Base-by-base conservation (phyloP, 371 early-diverging fungal genomes). In the Coemansia sp. region DNA sequence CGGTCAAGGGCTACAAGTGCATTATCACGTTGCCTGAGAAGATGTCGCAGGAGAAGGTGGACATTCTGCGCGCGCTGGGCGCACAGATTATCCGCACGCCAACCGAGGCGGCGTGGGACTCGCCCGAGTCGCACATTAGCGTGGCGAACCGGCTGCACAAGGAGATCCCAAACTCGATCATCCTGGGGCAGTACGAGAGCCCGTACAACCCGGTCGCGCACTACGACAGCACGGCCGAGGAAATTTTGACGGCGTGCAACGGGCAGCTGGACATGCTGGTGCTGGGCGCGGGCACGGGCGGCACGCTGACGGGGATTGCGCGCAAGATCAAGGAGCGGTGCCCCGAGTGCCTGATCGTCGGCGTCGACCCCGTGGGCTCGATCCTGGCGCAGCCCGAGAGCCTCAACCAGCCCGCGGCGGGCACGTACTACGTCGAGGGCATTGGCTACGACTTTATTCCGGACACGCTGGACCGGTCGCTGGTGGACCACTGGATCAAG, bases 381-480 rank as follows among this genome's bases (percentile, higher is more conserved):
- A 92, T 96, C 70, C 85, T 98, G 45, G 98, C 98, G 20, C 83
- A 83, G 55, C 95, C 95, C 43, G 92, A 92, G 41, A 71, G 83
- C 14, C 84, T 95, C 57, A 94, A 95, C 83, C 53, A 65, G 47
- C 57, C 57, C 5, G 67, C 77, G 7, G 76, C 73, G 5, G 80
- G 68, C 16, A 79, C 79, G n/a, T 88, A 88, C 73, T 83, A 86
- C 80, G 95, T 96, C 30, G 98, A 98, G 83, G 99, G 98, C 57
- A 95, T 98, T 50, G 98, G 99, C 38, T 95, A 98, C 72, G 97
- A 98, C 79, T 98, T 96, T 78, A 86, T 98, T 62, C 97, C 99
- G 32, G 87, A 94, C 43, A 93, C 89, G 16, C 79, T 97, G 59
- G 89, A 96, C 61, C 88, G 92, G 43, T 53, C 67, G 32, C 72